Evolutionary conservation across 495 filamentous ascomycete species (phyloP).

Genomic region (Emericellopsis terricola): DNA sequence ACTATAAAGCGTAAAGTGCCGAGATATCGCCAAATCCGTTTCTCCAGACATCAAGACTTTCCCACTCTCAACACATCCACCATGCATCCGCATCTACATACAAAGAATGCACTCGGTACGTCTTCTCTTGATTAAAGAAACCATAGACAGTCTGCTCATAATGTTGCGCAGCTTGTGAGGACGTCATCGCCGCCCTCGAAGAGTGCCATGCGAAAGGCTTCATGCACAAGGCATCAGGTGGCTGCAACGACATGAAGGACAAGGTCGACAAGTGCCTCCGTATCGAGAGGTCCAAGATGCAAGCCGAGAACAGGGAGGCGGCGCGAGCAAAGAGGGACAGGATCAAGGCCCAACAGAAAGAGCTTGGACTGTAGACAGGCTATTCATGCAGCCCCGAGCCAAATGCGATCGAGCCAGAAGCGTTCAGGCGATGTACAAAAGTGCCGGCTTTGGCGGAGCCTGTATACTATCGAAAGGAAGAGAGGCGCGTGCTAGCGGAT

Average conservation of each 20-base stretch:
- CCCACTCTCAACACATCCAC: background rate
- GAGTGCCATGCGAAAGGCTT: constrained; percentile 92
- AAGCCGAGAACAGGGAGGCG: constrained; percentile 52
- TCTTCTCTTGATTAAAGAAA: background rate
- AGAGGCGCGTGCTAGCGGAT: too few species aligned
- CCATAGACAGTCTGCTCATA: background rate
- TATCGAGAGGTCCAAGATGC: constrained; percentile 57
- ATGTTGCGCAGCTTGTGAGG: constrained; percentile 61
- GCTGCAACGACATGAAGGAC: constrained; percentile 73
- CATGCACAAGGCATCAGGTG: constrained; percentile 69
- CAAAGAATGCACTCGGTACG: constrained; percentile 71
- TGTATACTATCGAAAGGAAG: too few species aligned
- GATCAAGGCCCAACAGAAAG: constrained; percentile 25
- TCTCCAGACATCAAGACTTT: too few species aligned
- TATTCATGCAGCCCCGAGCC: too few species aligned
- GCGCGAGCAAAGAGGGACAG: constrained; percentile 49
- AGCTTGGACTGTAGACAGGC: background rate
- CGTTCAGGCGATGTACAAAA: too few species aligned
- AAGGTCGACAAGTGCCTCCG: constrained; percentile 69
- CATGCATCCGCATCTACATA: constrained; percentile 97
- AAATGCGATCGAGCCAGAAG: too few species aligned
- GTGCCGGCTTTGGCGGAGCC: too few species aligned
- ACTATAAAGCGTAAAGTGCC: too few species aligned
- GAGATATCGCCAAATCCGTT: too few species aligned
- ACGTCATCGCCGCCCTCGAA: constrained; percentile 80